Evolutionary conservation across 2,329 filamentous ascomycete genomes (phyloP).

Genomic region (Aaosphaeria pasadenensis): DNA sequence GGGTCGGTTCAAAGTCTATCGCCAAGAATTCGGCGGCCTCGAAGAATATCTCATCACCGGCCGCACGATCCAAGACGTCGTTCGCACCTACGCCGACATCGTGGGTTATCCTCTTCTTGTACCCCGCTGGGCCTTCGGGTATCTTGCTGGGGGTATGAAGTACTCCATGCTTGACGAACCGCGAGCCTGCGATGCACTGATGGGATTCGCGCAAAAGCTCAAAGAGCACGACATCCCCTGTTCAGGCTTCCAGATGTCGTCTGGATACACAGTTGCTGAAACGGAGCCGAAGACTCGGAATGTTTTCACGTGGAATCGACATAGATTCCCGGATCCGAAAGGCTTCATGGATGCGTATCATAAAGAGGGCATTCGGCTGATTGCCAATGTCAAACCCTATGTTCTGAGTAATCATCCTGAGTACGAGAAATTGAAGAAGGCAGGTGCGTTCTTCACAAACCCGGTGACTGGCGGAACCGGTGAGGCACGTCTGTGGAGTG

Average conservation of each 20-base stretch:
- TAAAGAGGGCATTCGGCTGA: conserved; percentile 61
- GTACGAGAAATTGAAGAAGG: conserved; percentile 58
- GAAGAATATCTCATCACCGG: conserved; percentile 70
- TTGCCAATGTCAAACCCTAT: conserved; percentile 74
- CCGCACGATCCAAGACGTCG: conserved; percentile 63
- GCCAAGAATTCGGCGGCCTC: conserved; percentile 68
- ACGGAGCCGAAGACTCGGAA: conserved; percentile 66
- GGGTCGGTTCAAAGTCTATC: conserved; percentile 71
- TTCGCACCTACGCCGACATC: conserved; percentile 63
- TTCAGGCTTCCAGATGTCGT: conserved; percentile 70
- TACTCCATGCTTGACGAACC: conserved; percentile 59
- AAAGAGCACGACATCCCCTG: conserved; percentile 66
- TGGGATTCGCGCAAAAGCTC: conserved; percentile 60
- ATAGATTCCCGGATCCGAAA: conserved; percentile 67
- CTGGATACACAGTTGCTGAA: conserved; percentile 68
- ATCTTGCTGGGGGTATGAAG: conserved; percentile 66
- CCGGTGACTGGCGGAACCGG: conserved; percentile 47
- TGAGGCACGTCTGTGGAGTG: conserved; percentile 66
- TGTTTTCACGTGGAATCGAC: conserved; percentile 68
- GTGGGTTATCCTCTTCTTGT: conserved; percentile 67
- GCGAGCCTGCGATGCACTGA: conserved; percentile 53
- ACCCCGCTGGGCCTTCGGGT: conserved; percentile 71
- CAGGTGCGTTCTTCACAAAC: conserved; percentile 63
- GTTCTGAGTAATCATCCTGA: conserved; percentile 65
- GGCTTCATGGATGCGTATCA: conserved; percentile 63